phyloP scores from a whole-genome alignment of 805 yeast genomes.

The Candida mattraensis region DNA sequence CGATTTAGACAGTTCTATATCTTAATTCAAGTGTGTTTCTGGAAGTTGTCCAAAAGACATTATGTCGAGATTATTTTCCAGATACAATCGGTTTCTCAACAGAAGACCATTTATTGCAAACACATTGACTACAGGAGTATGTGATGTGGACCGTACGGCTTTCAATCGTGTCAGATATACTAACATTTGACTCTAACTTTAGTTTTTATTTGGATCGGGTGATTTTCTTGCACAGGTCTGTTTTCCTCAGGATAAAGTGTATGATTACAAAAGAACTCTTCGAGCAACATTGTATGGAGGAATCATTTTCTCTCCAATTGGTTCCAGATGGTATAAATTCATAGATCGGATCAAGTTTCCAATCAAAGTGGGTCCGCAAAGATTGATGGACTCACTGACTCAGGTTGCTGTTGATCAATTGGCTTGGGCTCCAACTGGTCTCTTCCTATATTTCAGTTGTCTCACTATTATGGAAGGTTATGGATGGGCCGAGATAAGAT shows the following conservation, averaged over 20 bases:
- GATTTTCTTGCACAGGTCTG: conserved; percentile 69
- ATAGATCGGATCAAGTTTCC: conserved; percentile 45
- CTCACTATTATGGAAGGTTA: conserved; percentile 69
- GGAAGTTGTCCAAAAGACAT: too few relatives aligned
- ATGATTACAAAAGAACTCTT: conserved; percentile 54
- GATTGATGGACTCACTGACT: conserved; percentile 36
- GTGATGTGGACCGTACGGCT: conserved; percentile 8
- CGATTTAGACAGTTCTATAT: too few relatives aligned
- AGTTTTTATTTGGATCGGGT: conserved; percentile 61
- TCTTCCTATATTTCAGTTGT: conserved; percentile 67
- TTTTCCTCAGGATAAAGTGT: conserved; percentile 38
- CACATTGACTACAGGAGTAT: conserved; percentile 46
- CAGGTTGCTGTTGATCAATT: conserved; percentile 73
- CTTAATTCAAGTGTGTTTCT: too few relatives aligned
- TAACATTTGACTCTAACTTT: conserved; percentile 6
- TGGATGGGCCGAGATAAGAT: conserved; percentile 37
- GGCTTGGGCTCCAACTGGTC: conserved; percentile 73
- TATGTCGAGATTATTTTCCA: too few relatives aligned
- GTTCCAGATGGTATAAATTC: conserved; percentile 65
- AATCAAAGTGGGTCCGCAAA: conserved; percentile 6
- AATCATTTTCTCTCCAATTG: conserved; percentile 72
- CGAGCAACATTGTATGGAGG: conserved; percentile 75
- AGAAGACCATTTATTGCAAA: conserved; percentile 34
- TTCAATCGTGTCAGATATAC: background rate
- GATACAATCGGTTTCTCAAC: background rate